Conservation (phyloP, 495 filamentous ascomycete species). For the Xylaria nigripes region DNA sequence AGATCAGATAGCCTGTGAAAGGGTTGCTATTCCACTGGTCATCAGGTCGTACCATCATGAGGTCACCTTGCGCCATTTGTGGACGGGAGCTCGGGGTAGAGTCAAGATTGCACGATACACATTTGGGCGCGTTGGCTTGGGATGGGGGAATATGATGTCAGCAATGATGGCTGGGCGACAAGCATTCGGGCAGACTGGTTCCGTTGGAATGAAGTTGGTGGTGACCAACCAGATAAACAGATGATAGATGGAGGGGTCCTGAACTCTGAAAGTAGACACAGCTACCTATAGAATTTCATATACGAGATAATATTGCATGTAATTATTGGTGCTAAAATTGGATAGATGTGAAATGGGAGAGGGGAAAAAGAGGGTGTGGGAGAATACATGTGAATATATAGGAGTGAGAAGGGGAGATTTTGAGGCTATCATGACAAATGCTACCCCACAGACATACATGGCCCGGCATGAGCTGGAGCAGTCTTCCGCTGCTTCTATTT, state of each 20-base stretch:
- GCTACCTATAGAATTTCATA: background rate
- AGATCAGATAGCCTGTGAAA: background rate
- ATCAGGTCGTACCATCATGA: background rate
- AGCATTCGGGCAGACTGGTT: background rate
- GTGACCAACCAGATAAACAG: slow-evolving; percentile 1
- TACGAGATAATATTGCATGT: background rate
- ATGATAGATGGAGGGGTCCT: background rate
- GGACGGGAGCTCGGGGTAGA: background rate
- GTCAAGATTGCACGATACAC: background rate
- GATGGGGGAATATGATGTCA: slow-evolving; percentile 3
- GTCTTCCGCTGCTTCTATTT: background rate
- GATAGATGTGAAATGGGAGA: background rate
- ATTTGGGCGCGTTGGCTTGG: background rate
- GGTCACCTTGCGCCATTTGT: background rate
- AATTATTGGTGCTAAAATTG: background rate
- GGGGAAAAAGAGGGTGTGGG: background rate
- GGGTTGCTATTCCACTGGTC: background rate
- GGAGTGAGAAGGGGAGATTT: background rate
- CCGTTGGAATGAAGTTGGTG: background rate
- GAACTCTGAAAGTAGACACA: background rate
- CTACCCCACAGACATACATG: background rate
- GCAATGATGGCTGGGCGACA: background rate
- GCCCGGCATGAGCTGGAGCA: background rate
- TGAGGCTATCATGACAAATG: background rate
- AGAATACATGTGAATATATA: background rate